phyloP scores from a whole-genome alignment of 768 basidiomycete genomes.

The Mycena olivaceomarginata region DNA sequence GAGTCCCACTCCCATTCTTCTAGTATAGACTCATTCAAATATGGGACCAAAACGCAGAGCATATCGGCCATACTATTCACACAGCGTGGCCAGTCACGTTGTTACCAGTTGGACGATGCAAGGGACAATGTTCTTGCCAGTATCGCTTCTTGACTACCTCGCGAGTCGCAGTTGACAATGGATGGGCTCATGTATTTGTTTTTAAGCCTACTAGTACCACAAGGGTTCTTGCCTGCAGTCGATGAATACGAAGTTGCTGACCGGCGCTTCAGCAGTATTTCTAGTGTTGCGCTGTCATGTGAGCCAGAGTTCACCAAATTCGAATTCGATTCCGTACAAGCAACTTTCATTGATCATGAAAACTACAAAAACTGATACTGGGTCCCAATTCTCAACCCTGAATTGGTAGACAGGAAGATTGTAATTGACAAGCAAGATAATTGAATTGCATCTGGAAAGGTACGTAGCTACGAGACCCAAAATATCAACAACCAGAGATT shows the following conservation, averaged over 20 bases:
- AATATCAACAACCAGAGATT: slow-evolving; percentile 6
- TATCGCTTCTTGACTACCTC: background rate
- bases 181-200: background rate
- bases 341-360: background rate
- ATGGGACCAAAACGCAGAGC: too few relatives aligned
- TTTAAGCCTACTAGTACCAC: background rate
- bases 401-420: background rate
- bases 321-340: background rate
- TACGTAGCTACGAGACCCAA: slow-evolving; percentile 5
- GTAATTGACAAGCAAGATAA: slow-evolving; percentile 3
- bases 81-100: too few relatives aligned
- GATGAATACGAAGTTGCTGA: slow-evolving; percentile 1
- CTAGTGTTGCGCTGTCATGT: slow-evolving; percentile 1
- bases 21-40: too few relatives aligned
- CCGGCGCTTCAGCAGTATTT: slow-evolving; percentile 3
- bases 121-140: background rate
- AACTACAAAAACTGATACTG: background rate
- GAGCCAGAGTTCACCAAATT: background rate
- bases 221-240: background rate
- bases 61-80: too few relatives aligned
- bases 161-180: background rate
- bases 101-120: background rate
- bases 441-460: slow-evolving; percentile 5
- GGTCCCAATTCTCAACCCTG: background rate
- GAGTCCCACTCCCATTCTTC: too few relatives aligned